Percentiles rank a stretch among this genome's conserved stretches.
Evolutionary conservation across 768 basidiomycete species (phyloP).

Genomic region (Termitomyces sp.): DNA sequence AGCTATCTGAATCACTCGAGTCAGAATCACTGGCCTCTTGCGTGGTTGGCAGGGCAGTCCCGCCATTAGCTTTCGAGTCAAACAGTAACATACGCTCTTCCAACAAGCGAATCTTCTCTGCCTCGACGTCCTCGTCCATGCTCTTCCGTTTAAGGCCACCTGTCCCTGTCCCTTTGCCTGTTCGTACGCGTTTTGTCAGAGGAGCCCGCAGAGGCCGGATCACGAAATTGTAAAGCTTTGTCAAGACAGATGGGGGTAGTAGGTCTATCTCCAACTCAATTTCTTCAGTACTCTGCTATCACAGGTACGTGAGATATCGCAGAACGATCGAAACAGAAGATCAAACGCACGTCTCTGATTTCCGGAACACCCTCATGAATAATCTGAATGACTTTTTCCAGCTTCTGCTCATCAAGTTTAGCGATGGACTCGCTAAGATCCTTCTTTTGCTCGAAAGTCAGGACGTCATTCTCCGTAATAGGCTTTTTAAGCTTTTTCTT

Average conservation of each 20-base stretch:
- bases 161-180: constrained; percentile 78
- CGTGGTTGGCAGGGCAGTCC: constrained; percentile 27
- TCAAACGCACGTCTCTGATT: constrained; percentile 75
- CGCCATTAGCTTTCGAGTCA: constrained; percentile 47
- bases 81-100: constrained; percentile 87
- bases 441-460: constrained; percentile 97
- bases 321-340: constrained; percentile 7
- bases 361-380: constrained; percentile 93
- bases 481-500: constrained; percentile 68
- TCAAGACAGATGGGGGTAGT: constrained; percentile 79
- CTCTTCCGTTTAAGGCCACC: constrained; percentile 91
- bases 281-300: constrained; percentile 82
- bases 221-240: constrained; percentile 94
- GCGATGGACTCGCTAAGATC: constrained; percentile 94
- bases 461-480: constrained; percentile 69
- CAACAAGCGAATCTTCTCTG: constrained; percentile 87
- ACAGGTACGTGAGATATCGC: constrained; percentile 8
- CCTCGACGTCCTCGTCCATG: constrained; percentile 96
- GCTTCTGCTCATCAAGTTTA: constrained; percentile 72
- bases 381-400: constrained; percentile 90
- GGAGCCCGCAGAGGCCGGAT: constrained; percentile 70
- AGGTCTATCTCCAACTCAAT: constrained; percentile 98
- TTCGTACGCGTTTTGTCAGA: constrained; percentile 55
- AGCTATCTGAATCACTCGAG: constrained; percentile 74
- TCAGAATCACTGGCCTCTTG: constrained; percentile 71